These are phyloP conservation scores for Hemileia vastatrix DNA, from an alignment of 1,284 basidiomycete species.

Conservation along the genomic window DNA sequence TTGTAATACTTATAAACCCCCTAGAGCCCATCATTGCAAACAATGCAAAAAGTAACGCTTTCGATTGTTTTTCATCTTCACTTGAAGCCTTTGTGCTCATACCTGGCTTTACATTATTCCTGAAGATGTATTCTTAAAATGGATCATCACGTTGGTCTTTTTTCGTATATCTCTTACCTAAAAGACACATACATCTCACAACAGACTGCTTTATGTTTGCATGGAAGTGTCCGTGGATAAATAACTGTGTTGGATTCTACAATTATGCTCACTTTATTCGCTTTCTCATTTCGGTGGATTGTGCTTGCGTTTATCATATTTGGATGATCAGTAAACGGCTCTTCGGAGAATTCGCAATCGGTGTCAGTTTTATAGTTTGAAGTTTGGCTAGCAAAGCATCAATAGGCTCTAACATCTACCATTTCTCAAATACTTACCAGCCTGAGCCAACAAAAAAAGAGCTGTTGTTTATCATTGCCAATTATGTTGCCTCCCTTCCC, in stretches of 20 bases:
- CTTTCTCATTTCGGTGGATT: slow-evolving; percentile 15
- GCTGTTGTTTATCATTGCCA: slow-evolving; percentile 16
- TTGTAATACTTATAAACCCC: slow-evolving; percentile 39
- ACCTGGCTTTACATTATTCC: not conserved
- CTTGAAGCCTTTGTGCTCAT: not conserved
- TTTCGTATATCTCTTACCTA: not conserved
- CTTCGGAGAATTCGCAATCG: slow-evolving; percentile 16
- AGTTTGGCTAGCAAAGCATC: not conserved
- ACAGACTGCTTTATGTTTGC: not conserved
- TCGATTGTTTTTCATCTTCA: not conserved
- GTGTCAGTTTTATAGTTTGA: not conserved
- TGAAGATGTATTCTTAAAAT: slow-evolving; percentile 24
- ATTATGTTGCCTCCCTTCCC: slow-evolving; percentile 23
- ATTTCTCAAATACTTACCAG: not conserved
- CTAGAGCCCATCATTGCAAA: slow-evolving; percentile 43
- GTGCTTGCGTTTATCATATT: slow-evolving; percentile 23
- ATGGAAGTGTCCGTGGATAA: slow-evolving; percentile 21
- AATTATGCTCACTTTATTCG: slow-evolving; percentile 24
- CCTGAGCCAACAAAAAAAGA: slow-evolving; percentile 15
- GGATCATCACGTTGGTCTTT: slow-evolving; percentile 20
- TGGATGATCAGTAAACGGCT: slow-evolving; percentile 24
- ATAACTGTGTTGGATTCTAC: slow-evolving; percentile 19
- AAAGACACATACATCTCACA: not conserved
- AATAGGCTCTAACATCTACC: not conserved
- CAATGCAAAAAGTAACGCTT: slow-evolving; percentile 33